Conservation (phyloP, 176 grass and related monocot species). For the Bromus sterilis region DNA sequence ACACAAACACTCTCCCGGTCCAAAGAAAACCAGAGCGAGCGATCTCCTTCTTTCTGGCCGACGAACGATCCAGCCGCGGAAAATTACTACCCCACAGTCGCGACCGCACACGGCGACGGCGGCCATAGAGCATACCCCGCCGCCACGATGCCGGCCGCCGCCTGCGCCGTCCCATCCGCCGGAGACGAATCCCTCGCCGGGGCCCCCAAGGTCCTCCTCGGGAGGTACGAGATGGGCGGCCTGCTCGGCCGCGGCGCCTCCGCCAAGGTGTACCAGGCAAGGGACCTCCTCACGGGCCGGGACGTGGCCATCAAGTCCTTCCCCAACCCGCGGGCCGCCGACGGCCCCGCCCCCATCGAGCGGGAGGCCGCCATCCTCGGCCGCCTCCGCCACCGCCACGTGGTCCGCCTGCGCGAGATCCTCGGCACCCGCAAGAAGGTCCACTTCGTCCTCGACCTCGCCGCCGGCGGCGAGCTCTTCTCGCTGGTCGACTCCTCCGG, state of each 20-base stretch:
- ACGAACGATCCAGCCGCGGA: not conserved
- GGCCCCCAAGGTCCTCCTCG: conserved; percentile 33
- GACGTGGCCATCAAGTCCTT: conserved; percentile 78
- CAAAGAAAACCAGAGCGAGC: not conserved
- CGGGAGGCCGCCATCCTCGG: conserved; percentile 63
- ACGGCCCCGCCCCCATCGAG: conserved; percentile 16
- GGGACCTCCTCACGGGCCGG: conserved; percentile 43
- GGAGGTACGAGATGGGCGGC: conserved; percentile 48
- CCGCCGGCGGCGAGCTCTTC: conserved; percentile 63
- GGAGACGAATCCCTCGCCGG: not conserved
- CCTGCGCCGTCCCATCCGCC: conserved; percentile 29
- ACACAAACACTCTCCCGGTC: not conserved
- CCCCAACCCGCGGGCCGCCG: conserved; percentile 26
- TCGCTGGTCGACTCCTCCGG: conserved; percentile 43
- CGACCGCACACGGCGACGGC: conserved; percentile 26
- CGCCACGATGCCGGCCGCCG: conserved; percentile 49
- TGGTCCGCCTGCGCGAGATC: conserved; percentile 64
- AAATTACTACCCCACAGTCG: conserved; percentile 7
- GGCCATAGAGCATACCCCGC: conserved; percentile 33
- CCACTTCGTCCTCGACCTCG: conserved; percentile 78
- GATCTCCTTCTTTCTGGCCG: not conserved
- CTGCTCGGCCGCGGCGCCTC: conserved; percentile 87
- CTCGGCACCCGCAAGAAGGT: conserved; percentile 59
- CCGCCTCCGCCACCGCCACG: conserved; percentile 62
- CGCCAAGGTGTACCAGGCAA: conserved; percentile 82